Conservation (phyloP, 768 basidiomycete genomes). For the Lentinus tigrinus region DNA sequence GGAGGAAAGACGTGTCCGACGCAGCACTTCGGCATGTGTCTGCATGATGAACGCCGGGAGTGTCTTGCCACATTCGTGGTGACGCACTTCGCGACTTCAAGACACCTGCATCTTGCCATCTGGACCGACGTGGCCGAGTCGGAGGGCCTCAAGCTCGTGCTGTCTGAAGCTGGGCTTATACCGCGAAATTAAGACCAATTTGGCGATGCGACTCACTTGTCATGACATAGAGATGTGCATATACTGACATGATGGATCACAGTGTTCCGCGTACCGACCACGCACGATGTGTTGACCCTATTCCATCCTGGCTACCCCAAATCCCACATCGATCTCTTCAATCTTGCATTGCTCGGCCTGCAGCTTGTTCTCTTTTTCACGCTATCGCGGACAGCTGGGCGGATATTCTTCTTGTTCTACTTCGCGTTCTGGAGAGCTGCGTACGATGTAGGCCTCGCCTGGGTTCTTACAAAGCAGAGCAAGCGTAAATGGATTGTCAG, state of each 20-base stretch:
- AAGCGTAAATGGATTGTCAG: slow-evolving; percentile 93
- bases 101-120: no score
- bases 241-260: background rate
- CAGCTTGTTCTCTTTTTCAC: slow-evolving; percentile 74
- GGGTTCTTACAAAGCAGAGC: slow-evolving; percentile 92
- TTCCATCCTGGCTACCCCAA: slow-evolving; percentile 83
- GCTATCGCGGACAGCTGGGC: slow-evolving; percentile 55
- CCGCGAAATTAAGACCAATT: no score
- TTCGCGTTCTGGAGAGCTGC: slow-evolving; percentile 92
- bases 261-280: slow-evolving; percentile 95
- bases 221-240: background rate
- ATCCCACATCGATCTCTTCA: slow-evolving; percentile 85
- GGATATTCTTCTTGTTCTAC: slow-evolving; percentile 80
- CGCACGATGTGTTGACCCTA: slow-evolving; percentile 85
- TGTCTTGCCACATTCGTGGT: no score
- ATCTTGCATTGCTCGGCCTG: slow-evolving; percentile 71
- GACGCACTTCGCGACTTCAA: no score
- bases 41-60: background rate
- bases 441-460: slow-evolving; percentile 92
- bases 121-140: no score
- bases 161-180: no score
- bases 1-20: background rate
- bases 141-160: no score
- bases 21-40: no score
- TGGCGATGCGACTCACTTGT: background rate